These are phyloP conservation scores for Ophidiomyces ophidiicola DNA, from an alignment of 2,329 filamentous ascomycete genomes.

Conservation along the genomic window DNA sequence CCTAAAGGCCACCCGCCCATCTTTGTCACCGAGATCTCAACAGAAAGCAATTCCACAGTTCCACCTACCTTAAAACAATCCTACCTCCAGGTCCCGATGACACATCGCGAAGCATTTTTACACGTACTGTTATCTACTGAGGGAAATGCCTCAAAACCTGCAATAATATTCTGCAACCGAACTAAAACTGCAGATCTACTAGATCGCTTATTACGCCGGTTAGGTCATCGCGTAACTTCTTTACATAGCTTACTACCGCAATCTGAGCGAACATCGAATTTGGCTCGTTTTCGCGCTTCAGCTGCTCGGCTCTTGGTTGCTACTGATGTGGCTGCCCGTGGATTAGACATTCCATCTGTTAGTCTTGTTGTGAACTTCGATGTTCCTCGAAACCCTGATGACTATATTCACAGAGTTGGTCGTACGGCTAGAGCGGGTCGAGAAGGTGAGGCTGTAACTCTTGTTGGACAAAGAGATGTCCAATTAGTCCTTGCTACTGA, in stretches of 20 bases:
- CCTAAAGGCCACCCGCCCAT: slow-evolving; percentile 60
- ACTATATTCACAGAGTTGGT: slow-evolving; percentile 94
- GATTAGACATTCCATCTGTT: slow-evolving; percentile 90
- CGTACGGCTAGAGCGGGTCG: slow-evolving; percentile 87
- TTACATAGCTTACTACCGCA: slow-evolving; percentile 82
- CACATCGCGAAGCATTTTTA: slow-evolving; percentile 88
- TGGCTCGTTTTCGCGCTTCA: slow-evolving; percentile 79
- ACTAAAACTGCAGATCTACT: slow-evolving; percentile 79
- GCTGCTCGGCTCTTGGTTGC: slow-evolving; percentile 84
- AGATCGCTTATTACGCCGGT: slow-evolving; percentile 72
- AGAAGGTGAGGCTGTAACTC: slow-evolving; percentile 66
- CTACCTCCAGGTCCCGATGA: slow-evolving; percentile 78
- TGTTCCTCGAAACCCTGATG: slow-evolving; percentile 86
- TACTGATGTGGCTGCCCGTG: slow-evolving; percentile 86
- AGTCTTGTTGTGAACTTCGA: slow-evolving; percentile 90
- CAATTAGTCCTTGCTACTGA: slow-evolving; percentile 86
- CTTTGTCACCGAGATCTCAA: slow-evolving; percentile 76
- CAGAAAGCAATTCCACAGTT: slow-evolving; percentile 56
- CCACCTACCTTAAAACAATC: slow-evolving; percentile 70
- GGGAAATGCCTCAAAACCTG: slow-evolving; percentile 58
- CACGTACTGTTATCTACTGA: slow-evolving; percentile 77
- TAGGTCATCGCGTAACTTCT: slow-evolving; percentile 81
- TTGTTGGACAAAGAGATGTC: slow-evolving; percentile 89
- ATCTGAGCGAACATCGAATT: slow-evolving; percentile 70
- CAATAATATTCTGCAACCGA: slow-evolving; percentile 91